Conservation (phyloP, 257 asterid genomes). For the Lantana camara region DNA sequence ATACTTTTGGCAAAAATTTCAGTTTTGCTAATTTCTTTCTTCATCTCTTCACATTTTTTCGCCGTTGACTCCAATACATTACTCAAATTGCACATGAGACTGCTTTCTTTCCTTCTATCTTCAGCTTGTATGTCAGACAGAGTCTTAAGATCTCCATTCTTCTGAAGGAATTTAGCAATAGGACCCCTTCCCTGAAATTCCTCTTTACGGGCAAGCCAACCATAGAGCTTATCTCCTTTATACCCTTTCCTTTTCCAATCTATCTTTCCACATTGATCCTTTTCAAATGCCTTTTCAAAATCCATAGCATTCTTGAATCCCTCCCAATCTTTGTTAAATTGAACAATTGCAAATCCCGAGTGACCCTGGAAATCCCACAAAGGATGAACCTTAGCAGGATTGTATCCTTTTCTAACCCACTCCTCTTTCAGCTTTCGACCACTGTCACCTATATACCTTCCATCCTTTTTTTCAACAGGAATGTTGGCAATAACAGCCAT, state of each 20-base stretch:
- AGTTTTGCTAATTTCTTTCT: constrained; percentile 60
- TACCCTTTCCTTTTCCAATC: constrained; percentile 52
- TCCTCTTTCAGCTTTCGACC: constrained; percentile 65
- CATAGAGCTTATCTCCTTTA: constrained; percentile 59
- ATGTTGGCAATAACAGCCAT: constrained; percentile 77
- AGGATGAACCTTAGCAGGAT: constrained; percentile 65
- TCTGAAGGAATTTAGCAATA: constrained; percentile 69
- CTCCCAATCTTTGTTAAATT: constrained; percentile 71
- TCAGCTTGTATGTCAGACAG: constrained; percentile 60
- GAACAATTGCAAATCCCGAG: constrained; percentile 75
- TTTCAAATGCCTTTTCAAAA: constrained; percentile 78
- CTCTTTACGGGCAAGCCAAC: constrained; percentile 85
- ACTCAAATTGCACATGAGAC: constrained; percentile 52
- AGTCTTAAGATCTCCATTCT: constrained; percentile 78
- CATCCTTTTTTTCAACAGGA: constrained; percentile 54
- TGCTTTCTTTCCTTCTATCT: constrained; percentile 48
- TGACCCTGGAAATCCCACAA: constrained; percentile 67
- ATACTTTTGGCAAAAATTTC: constrained; percentile 47
- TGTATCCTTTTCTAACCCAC: constrained; percentile 62
- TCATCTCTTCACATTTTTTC: constrained; percentile 58
- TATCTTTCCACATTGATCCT: constrained; percentile 59
- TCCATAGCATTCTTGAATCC: constrained; percentile 77
- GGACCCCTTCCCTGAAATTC: constrained; percentile 48
- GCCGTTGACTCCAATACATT: constrained; percentile 49
- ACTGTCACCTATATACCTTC: constrained; percentile 63